These are phyloP conservation scores for Lavandula angustifolia DNA, from an alignment of 257 asterid genomes.

Conservation along the genomic window DNA sequence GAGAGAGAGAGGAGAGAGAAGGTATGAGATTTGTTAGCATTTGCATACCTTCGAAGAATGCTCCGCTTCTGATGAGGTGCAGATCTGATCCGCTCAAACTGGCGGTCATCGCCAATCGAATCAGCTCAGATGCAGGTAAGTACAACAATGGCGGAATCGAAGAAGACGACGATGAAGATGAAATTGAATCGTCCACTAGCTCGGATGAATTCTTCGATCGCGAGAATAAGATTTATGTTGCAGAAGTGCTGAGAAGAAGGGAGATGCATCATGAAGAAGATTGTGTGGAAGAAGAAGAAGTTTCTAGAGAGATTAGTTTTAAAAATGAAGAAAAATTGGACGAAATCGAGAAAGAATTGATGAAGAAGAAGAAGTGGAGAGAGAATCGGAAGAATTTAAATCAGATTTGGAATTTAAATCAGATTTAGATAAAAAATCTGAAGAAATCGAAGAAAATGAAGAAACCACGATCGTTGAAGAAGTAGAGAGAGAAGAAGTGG, in stretches of 20 bases:
- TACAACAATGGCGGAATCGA: slow-evolving; percentile 29
- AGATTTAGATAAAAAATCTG: neutral
- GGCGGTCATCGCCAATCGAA: slow-evolving; percentile 68
- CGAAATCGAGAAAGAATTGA: slow-evolving; percentile 17
- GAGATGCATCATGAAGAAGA: neutral
- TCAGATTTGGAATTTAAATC: slow-evolving; percentile 1
- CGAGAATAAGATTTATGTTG: neutral
- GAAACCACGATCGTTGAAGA: neutral
- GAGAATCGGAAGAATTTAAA: slow-evolving; percentile 38
- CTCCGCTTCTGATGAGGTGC: slow-evolving; percentile 89
- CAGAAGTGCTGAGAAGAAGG: neutral
- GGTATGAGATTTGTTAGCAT: slow-evolving; percentile 57
- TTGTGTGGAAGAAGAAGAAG: neutral
- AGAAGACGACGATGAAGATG: slow-evolving; percentile 26
- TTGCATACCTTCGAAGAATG: slow-evolving; percentile 89
- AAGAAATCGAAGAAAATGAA: neutral
- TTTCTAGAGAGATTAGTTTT: slow-evolving; percentile 1
- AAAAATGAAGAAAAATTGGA: slow-evolving; percentile 28
- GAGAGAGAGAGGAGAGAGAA: slow-evolving; percentile 38
- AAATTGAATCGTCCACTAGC: neutral
- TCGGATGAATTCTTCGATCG: neutral
- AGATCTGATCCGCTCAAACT: slow-evolving; percentile 95
- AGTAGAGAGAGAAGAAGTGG: slow-evolving; percentile 1
- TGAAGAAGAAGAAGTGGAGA: slow-evolving; percentile 36
- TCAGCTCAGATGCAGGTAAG: slow-evolving; percentile 53